Base-by-base conservation (phyloP, 768 basidiomycete genomes). In the Pholiota conissans region DNA sequence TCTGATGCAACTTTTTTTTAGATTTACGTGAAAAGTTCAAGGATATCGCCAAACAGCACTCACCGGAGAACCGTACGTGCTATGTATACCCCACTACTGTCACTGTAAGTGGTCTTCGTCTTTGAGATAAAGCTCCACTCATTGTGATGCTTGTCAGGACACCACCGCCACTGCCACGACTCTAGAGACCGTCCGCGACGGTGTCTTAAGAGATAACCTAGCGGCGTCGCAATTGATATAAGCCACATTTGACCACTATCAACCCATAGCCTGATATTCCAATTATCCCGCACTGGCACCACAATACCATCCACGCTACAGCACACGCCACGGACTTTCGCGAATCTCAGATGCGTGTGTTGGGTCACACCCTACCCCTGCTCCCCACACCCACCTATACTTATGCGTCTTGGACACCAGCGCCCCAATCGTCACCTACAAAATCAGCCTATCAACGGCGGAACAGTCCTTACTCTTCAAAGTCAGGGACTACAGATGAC, bases 81-180 rank as follows among this genome's bases (percentile, higher is more conserved):
- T 89, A 89, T 67, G 84, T 85, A 30, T 88, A 87, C 63, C 73
- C 84, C 2, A 91, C 89, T 0, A 86, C 87, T 32, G 86, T 86
- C 7, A 85, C 86, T 55, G 88, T 87, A 69, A 59, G 80, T 76
- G 5, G 56, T 52, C 35, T 57, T 47, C 30, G 37, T 20, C 48
- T 48, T 18, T 24, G n/a, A n/a, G 11, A 39, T 37, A 11, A 48
- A 46, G 34, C 18, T 52, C 18, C 1, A 46, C 51, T 30, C 52
- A 56, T 20, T 49, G 28, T 48, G 26, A 55, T 22, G 39, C 24
- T 32, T 29, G 16, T 45, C 50, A 87, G 86, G 85, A 89, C 64
- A 88, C 85, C 8, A 76, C 75, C 59, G 82, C 82, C 18, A 89
- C 86, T 18, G 83, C 79, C 1, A 79, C 77, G 55, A 87, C 85